These are phyloP conservation scores for Purpureocillium lavendulum DNA, from an alignment of 2,329 filamentous ascomycete genomes.

Conservation along the genomic window DNA sequence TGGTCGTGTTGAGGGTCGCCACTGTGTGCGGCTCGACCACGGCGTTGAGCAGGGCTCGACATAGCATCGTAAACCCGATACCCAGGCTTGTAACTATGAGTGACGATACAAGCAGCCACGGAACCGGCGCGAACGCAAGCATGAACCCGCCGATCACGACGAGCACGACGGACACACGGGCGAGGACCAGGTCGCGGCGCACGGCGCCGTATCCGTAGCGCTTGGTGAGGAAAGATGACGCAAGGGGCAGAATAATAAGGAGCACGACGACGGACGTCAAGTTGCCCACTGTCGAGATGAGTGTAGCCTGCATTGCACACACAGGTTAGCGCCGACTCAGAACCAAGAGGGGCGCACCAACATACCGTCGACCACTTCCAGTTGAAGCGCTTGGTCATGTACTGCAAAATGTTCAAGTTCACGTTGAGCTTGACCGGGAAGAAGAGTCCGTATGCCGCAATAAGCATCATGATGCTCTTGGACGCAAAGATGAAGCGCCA, in stretches of 20 bases:
- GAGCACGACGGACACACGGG: slow-evolving; percentile 23
- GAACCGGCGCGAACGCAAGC: slow-evolving; percentile 25
- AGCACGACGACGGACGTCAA: slow-evolving; percentile 28
- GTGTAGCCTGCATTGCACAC: slow-evolving; percentile 24
- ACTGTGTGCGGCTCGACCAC: slow-evolving; percentile 45
- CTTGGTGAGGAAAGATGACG: slow-evolving; percentile 22
- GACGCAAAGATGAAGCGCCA: slow-evolving; percentile 32
- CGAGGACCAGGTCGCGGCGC: slow-evolving; percentile 30
- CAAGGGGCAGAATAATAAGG: slow-evolving; percentile 26
- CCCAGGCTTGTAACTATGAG: slow-evolving; percentile 39
- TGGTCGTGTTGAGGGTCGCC: slow-evolving; percentile 43
- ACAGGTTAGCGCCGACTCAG: no score
- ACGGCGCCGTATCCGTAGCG: slow-evolving; percentile 20
- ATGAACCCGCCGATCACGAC: slow-evolving; percentile 25
- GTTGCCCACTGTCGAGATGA: slow-evolving; percentile 29
- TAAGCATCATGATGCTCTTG: slow-evolving; percentile 26
- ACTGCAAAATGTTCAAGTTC: slow-evolving; percentile 36
- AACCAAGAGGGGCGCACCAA: not conserved
- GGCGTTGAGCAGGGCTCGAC: slow-evolving; percentile 42
- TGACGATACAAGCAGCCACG: slow-evolving; percentile 25
- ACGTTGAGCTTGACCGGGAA: slow-evolving; percentile 21
- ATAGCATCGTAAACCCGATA: slow-evolving; percentile 29
- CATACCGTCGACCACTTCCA: slow-evolving; percentile 36
- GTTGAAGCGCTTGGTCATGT: slow-evolving; percentile 40
- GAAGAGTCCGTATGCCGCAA: slow-evolving; percentile 21